Evolutionary conservation across 2,329 filamentous ascomycete genomes (phyloP).

Genomic region (Fusarium beomiforme): DNA sequence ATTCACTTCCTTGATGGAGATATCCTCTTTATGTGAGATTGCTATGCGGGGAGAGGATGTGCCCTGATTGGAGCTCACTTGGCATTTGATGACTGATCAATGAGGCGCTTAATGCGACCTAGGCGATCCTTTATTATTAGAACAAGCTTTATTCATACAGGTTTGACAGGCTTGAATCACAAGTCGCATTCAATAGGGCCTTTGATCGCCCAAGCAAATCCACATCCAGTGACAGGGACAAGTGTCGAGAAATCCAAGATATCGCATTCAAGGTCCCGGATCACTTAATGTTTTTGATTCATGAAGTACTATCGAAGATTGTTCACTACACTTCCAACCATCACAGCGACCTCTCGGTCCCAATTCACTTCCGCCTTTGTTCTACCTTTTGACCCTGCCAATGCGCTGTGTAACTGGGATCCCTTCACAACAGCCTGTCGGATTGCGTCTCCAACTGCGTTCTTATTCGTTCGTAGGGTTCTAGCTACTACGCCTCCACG

Average conservation of each 20-base stretch:
- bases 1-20: background rate
- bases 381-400: constrained; percentile 56
- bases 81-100: constrained; percentile 34
- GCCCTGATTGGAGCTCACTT: constrained; percentile 34
- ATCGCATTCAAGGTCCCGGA: background rate
- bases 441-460: constrained; percentile 79
- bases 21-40: constrained; percentile 20
- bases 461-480: constrained; percentile 80
- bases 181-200: background rate
- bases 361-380: constrained; percentile 66
- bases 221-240: background rate
- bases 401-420: constrained; percentile 71
- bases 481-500: constrained; percentile 86
- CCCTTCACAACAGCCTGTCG: constrained; percentile 85
- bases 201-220: background rate
- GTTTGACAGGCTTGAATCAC: background rate
- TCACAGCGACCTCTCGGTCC: constrained; percentile 94
- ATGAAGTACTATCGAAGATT: constrained; percentile 53
- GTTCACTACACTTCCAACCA: constrained; percentile 85
- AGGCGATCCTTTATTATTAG: constrained; percentile 19
- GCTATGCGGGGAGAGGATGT: constrained; percentile 32
- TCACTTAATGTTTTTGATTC: background rate
- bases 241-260: background rate
- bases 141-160: constrained; percentile 1
- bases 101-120: background rate